These are phyloP conservation scores for Nephelium lappaceum DNA, from an alignment of 345 rosid species.

Conservation along the genomic window DNA sequence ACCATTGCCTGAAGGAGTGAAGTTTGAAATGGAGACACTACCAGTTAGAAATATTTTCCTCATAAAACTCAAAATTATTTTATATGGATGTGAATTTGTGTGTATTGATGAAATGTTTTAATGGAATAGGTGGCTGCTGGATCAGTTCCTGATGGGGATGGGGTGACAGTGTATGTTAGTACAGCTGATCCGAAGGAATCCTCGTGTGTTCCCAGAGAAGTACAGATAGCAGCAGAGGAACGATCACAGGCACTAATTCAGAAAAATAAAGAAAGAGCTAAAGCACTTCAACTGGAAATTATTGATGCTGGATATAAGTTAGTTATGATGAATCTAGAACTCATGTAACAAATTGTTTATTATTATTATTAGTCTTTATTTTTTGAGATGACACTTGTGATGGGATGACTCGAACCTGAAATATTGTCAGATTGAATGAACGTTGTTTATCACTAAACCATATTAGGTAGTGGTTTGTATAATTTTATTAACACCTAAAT, in stretches of 20 bases:
- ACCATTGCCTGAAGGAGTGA: slow-evolving; percentile 55
- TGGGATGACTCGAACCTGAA: too few species aligned
- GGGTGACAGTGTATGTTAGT: slow-evolving; percentile 67
- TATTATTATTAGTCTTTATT: too few species aligned
- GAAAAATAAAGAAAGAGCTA: slow-evolving; percentile 60
- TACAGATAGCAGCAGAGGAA: slow-evolving; percentile 51
- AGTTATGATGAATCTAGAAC: slow-evolving; percentile 2
- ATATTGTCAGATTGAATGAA: too few species aligned
- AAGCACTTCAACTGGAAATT: slow-evolving; percentile 60
- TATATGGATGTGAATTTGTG: background rate
- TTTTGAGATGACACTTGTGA: too few species aligned
- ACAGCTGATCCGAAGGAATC: slow-evolving; percentile 64
- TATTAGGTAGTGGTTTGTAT: too few species aligned
- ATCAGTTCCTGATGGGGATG: slow-evolving; percentile 84
- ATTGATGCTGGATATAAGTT: slow-evolving; percentile 76
- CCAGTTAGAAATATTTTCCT: slow-evolving; percentile 50
- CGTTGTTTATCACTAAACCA: too few species aligned
- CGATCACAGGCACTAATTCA: slow-evolving; percentile 62
- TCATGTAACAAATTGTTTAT: too few species aligned
- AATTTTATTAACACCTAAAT: background rate
- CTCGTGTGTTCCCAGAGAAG: slow-evolving; percentile 56
- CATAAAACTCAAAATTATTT: background rate
- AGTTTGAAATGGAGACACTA: slow-evolving; percentile 61
- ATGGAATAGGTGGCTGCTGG: slow-evolving; percentile 67
- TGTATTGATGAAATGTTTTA: slow-evolving; percentile 20